A percentile compares a stretch with the other conserved stretches of the same genome.
Evolutionary conservation across 1,139 yeast species (phyloP).

Genomic region (Scheffersomyces lignicola): DNA sequence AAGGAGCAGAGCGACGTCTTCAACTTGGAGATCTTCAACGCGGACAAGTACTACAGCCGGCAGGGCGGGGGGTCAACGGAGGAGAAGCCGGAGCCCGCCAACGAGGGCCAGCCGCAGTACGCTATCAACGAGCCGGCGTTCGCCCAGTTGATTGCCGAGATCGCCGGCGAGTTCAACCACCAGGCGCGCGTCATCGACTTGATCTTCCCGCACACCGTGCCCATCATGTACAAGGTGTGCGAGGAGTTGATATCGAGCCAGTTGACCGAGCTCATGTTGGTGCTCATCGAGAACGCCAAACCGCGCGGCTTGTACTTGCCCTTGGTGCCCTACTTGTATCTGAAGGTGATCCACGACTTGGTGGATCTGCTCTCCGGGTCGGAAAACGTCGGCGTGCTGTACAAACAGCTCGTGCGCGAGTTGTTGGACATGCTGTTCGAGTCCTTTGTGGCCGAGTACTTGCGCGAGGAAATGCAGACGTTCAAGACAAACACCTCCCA

Average conservation of each 20-base stretch:
- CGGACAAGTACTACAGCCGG: conserved; percentile 19
- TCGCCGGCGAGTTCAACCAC: conserved; percentile 36
- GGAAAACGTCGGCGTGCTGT: conserved; percentile 35
- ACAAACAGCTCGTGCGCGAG: conserved; percentile 31
- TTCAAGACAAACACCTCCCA: conserved; percentile 28
- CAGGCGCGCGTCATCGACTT: conserved; percentile 37
- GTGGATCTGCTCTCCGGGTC: conserved; percentile 27
- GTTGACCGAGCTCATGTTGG: conserved; percentile 34
- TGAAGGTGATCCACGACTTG: conserved; percentile 25
- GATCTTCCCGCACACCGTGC: conserved; percentile 41
- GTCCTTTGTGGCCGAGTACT: conserved; percentile 49
- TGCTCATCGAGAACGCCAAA: conserved; percentile 31
- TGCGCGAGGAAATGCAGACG: conserved; percentile 41
- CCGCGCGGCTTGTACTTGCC: conserved; percentile 25
- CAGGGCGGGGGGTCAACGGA: conserved; percentile 9
- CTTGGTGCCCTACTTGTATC: conserved; percentile 35
- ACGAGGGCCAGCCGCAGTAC: no score
- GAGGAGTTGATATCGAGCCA: conserved; percentile 48
- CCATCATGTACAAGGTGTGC: conserved; percentile 50
- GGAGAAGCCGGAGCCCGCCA: no score
- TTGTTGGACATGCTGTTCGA: conserved; percentile 52
- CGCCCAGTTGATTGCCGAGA: conserved; percentile 22
- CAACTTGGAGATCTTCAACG: conserved; percentile 26
- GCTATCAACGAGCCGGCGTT: conserved; percentile 14
- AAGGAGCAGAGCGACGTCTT: conserved; percentile 34